Evolutionary conservation across 192 early-diverging fungal genomes (phyloP), one percentile per base, ranked within the genome.

Genomic region (Phycomyces nitens): DNA sequence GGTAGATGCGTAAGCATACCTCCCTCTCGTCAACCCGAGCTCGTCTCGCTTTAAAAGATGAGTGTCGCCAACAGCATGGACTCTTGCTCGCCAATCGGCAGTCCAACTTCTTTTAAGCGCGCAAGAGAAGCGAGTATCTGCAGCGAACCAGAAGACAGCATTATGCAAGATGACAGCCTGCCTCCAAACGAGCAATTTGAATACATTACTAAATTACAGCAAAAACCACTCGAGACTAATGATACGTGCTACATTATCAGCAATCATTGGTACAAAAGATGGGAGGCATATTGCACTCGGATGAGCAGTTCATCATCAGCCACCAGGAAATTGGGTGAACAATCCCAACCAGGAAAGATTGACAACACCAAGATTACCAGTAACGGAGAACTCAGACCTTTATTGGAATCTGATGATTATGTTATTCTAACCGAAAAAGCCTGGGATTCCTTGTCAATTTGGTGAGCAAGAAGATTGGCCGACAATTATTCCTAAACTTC

Each of bases 171-270:
- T 18, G 44, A 47, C 2, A 47, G 2, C 12, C 3, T 47, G 12
- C 44, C 44, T 11, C 44, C 44, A 14, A 2, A 14, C 12, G 44
- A 47, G 11, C 44, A 47, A 11, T 11, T 47, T 1, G 44, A 47
- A 14, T 47, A n/a, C 18, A 47, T 47, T 6, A 14, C 3, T 11
- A 47, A 18, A 18, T 18, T 47, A 18, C 44, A 47, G 12, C 3
- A 6, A 47, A 47, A 47, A 11, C 44, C 44, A 11, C 44, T 47
- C 44, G 18, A 47, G 44, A 18, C 18, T 18, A 47, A 47, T 18
- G 73, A 75, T 24, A 53, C 62, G 0, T 85, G 82, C 82, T 84
- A 81, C 24, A 51, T 87, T 24, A 60, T 87, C 8, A 69, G 44
- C 29, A 65, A 65, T 38, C 22, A 51, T 15, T 87, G 85, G 85